These are phyloP conservation scores for Fusarium sp. DNA, from an alignment of 2,329 filamentous ascomycete genomes.

Conservation along the genomic window DNA sequence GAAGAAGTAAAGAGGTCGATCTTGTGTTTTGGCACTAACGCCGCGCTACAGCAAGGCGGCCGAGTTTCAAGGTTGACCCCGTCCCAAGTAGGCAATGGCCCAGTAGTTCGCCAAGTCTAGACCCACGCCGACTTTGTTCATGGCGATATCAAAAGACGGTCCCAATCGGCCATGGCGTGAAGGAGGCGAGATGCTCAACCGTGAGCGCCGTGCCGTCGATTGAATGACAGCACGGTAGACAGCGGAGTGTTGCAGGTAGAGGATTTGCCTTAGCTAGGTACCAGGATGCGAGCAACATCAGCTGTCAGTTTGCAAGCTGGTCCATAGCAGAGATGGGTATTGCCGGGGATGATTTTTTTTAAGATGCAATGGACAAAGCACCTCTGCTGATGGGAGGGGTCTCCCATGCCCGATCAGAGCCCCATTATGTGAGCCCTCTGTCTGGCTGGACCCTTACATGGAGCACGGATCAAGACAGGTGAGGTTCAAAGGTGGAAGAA, in stretches of 20 bases:
- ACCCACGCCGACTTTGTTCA: conserved; percentile 20
- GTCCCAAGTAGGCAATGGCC: conserved; percentile 13
- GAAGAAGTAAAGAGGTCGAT: conserved; percentile 26
- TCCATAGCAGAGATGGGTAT: conserved; percentile 21
- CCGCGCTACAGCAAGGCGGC: conserved; percentile 15
- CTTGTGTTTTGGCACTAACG: conserved; percentile 18
- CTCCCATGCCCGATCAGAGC: conserved; percentile 24
- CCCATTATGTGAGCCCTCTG: conserved; percentile 10
- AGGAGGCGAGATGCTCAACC: conserved; percentile 7
- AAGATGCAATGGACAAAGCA: neutral
- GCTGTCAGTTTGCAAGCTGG: conserved; percentile 20
- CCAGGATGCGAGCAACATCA: conserved; percentile 23
- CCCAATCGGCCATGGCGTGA: neutral
- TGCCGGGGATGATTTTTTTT: conserved; percentile 5
- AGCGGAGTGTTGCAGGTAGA: conserved; percentile 9
- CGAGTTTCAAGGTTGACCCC: conserved; percentile 34
- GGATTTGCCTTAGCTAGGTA: neutral
- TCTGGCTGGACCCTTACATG: neutral
- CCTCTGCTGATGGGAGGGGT: conserved; percentile 19
- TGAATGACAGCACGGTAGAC: conserved; percentile 5
- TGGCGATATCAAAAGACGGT: conserved; percentile 21
- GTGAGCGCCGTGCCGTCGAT: neutral
- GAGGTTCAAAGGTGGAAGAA: neutral
- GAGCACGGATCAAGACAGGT: conserved; percentile 11
- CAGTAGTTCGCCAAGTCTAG: conserved; percentile 24